These are phyloP conservation scores for Naegleria fowleri DNA, from an alignment of 208 protist species.

Conservation along the genomic window DNA sequence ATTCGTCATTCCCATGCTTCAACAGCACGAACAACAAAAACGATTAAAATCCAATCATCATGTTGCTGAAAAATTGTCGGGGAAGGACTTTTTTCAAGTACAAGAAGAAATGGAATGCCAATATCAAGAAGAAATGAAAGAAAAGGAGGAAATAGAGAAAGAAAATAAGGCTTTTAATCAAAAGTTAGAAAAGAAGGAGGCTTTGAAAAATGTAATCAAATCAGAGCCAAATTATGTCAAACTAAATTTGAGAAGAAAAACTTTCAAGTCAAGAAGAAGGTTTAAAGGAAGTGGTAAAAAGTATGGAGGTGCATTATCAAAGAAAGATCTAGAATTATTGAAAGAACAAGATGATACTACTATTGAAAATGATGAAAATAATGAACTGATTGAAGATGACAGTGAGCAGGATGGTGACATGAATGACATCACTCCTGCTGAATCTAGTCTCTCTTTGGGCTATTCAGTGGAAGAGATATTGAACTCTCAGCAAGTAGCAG, in stretches of 20 bases:
- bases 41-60: not conserved
- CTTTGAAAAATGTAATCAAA: not conserved
- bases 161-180: not conserved
- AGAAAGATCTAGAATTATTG: not conserved
- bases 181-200: not conserved
- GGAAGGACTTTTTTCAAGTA: not conserved
- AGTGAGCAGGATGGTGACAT: not conserved
- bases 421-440: not conserved
- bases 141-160: not conserved
- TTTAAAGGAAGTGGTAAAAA: not conserved
- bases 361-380: not conserved
- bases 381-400: not conserved
- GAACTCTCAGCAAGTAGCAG: not conserved
- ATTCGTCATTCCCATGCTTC: not conserved
- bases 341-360: not conserved
- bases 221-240: not conserved
- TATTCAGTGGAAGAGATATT: slow-evolving; percentile 20
- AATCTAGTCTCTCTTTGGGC: not conserved
- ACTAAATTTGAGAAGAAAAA: not conserved
- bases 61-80: not conserved
- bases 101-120: not conserved
- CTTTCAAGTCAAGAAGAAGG: not conserved
- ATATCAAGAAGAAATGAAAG: not conserved
- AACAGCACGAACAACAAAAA: not conserved
- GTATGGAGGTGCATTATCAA: not conserved